A percentile compares a stretch with the other conserved stretches of the same genome.
phyloP scores from a whole-genome alignment of 1,139 yeast genomes.

The Zhuliangozyma blackwelliae region DNA sequence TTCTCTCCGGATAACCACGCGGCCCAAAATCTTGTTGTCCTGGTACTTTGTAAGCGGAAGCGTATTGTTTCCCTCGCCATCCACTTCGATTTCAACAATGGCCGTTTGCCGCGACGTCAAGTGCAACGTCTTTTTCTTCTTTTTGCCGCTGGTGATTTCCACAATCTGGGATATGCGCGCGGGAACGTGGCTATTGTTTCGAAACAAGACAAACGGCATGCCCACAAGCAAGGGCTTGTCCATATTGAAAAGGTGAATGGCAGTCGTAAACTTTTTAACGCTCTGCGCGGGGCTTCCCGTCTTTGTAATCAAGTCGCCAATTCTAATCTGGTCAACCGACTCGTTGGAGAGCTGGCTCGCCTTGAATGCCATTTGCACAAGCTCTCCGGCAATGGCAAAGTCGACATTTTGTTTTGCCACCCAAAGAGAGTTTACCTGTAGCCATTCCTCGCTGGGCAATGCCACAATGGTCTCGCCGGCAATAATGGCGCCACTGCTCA shows the following conservation, averaged over 20 bases:
- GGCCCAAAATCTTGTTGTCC: constrained; percentile 64
- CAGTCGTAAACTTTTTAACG: constrained; percentile 49
- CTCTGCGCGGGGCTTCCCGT: constrained; percentile 44
- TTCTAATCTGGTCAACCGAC: constrained; percentile 43
- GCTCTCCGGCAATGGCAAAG: constrained; percentile 68
- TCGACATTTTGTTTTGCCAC: constrained; percentile 23
- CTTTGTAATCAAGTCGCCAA: constrained; percentile 71
- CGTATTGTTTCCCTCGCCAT: constrained; percentile 43
- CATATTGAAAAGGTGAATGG: constrained; percentile 65
- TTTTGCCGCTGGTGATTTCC: constrained; percentile 32
- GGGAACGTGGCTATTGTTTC: constrained; percentile 76
- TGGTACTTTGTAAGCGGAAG: constrained; percentile 61
- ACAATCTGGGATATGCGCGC: constrained; percentile 62
- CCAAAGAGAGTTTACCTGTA: constrained; percentile 31
- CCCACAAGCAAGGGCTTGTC: constrained; percentile 77
- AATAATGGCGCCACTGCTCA: constrained; percentile 72
- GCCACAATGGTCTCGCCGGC: constrained; percentile 67
- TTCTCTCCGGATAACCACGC: constrained; percentile 80
- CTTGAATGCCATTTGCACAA: constrained; percentile 56
- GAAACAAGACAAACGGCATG: constrained; percentile 73
- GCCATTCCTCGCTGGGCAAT: constrained; percentile 46
- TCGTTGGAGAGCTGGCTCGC: constrained; percentile 39
- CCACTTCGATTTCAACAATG: constrained; percentile 59
- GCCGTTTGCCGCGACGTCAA: constrained; percentile 73
- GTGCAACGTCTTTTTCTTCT: constrained; percentile 61